Evolutionary conservation across 768 basidiomycete species (phyloP).

Genomic region (Lactarius psammicola): DNA sequence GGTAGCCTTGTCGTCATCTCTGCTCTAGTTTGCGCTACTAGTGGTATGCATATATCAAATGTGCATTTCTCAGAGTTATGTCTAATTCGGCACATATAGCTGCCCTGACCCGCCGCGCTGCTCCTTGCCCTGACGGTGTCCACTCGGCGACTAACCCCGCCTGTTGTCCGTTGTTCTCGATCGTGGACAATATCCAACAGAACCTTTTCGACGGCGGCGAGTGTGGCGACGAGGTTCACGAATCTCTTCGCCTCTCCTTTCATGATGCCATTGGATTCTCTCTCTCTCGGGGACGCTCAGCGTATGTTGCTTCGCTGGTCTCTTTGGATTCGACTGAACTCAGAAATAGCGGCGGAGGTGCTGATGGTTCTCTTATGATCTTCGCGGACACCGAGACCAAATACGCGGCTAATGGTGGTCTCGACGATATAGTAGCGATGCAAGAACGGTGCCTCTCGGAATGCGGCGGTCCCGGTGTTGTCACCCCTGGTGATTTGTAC

Average conservation of each 20-base stretch:
- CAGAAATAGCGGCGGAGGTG: slow-evolving; percentile 33
- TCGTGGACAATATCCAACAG: slow-evolving; percentile 36
- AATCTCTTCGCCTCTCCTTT: slow-evolving; percentile 34
- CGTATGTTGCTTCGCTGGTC: slow-evolving; percentile 18
- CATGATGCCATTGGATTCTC: slow-evolving; percentile 32
- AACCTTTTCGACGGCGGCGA: slow-evolving; percentile 34
- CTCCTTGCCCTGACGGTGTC: slow-evolving; percentile 36
- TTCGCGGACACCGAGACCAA: slow-evolving; percentile 44
- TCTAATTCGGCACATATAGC: slow-evolving; percentile 16
- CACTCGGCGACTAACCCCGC: slow-evolving; percentile 34
- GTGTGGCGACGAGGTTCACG: slow-evolving; percentile 37
- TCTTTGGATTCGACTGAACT: background rate
- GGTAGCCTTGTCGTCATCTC: slow-evolving; percentile 28
- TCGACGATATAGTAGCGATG: slow-evolving; percentile 42
- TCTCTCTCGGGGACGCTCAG: slow-evolving; percentile 22
- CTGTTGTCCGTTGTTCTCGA: slow-evolving; percentile 36
- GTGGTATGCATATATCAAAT: slow-evolving; percentile 18
- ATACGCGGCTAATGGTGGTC: slow-evolving; percentile 45
- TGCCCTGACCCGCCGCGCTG: slow-evolving; percentile 29
- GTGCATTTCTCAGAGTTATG: background rate
- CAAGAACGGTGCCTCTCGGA: slow-evolving; percentile 38
- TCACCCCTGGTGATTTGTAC: slow-evolving; percentile 49
- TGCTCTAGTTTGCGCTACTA: slow-evolving; percentile 20
- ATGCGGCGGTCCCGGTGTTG: slow-evolving; percentile 37
- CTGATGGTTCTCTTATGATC: slow-evolving; percentile 50